Percentiles rank a stretch among this genome's conserved stretches.
Evolutionary conservation across 2,329 filamentous ascomycete species (phyloP).

Genomic region (Penicillium polonicum): DNA sequence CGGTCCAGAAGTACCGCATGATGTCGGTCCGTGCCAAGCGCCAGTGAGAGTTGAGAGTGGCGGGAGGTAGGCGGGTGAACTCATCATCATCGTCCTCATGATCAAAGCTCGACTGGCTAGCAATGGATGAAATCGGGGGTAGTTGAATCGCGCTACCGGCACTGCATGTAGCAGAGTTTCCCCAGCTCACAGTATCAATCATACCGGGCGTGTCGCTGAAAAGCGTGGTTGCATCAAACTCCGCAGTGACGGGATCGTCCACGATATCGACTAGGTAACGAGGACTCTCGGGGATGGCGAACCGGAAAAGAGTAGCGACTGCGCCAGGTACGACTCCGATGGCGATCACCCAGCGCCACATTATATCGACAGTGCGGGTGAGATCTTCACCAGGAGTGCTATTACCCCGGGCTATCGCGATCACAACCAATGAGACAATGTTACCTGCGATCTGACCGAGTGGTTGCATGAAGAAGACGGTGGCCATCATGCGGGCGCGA

Average conservation of each 20-base stretch:
- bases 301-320: conserved; percentile 64
- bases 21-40: conserved; percentile 40
- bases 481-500: conserved; percentile 66
- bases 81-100: conserved; percentile 25
- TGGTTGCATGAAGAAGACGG: conserved; percentile 69
- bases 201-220: conserved; percentile 46
- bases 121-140: conserved; percentile 28
- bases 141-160: conserved; percentile 21
- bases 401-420: conserved; percentile 30
- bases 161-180: conserved; percentile 20
- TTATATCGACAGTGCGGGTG: conserved; percentile 53
- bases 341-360: conserved; percentile 67
- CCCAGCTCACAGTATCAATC: conserved; percentile 30
- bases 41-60: conserved; percentile 45
- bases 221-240: conserved; percentile 59
- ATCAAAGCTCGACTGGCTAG: conserved; percentile 25
- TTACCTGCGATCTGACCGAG: conserved; percentile 66
- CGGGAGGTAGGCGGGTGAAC: conserved; percentile 30
- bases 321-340: conserved; percentile 64
- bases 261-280: conserved; percentile 66
- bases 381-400: conserved; percentile 29
- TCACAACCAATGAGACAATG: conserved; percentile 55
- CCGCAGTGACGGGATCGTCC: conserved; percentile 58
- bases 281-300: conserved; percentile 66
- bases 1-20: conserved; percentile 43